Evolutionary conservation across 2,329 filamentous ascomycete species (phyloP).

Genomic region (Endoconidiophora polonica): DNA sequence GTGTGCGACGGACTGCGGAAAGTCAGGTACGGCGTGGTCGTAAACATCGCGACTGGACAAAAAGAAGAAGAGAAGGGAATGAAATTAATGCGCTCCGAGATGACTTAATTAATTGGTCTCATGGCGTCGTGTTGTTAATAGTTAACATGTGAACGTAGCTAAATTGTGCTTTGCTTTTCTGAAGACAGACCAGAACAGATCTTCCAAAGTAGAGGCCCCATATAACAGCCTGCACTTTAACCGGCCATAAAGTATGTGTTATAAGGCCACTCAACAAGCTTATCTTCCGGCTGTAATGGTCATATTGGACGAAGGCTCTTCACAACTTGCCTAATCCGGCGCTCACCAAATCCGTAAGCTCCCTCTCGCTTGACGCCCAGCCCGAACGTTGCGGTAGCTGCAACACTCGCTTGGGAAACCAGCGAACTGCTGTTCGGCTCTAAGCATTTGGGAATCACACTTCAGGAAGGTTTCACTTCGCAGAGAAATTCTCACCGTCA

Average conservation of each 20-base stretch:
- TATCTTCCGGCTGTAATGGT: constrained; percentile 42
- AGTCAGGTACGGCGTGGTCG: constrained; percentile 40
- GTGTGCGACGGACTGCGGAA: constrained; percentile 62
- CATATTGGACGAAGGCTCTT: constrained; percentile 38
- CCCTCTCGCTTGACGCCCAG: constrained; percentile 43
- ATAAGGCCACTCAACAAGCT: background rate
- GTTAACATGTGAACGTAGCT: background rate
- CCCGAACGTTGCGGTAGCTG: constrained; percentile 48
- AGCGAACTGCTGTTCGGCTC: constrained; percentile 41
- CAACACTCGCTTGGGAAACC: constrained; percentile 51
- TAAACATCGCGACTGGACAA: constrained; percentile 36
- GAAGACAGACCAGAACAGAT: no score
- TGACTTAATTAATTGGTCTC: background rate
- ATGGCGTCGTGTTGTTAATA: background rate
- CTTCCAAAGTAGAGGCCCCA: no score
- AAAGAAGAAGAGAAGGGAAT: background rate
- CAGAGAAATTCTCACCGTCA: constrained; percentile 55
- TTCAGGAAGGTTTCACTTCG: constrained; percentile 59
- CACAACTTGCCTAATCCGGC: constrained; percentile 31
- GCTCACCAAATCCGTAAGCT: constrained; percentile 39
- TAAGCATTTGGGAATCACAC: constrained; percentile 52
- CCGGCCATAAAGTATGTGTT: background rate
- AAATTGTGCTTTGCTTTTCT: no score
- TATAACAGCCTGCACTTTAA: background rate
- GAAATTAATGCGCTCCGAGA: background rate